phyloP scores from a whole-genome alignment of 2,329 filamentous ascomycete species.

The Sclerotinia glacialis region DNA sequence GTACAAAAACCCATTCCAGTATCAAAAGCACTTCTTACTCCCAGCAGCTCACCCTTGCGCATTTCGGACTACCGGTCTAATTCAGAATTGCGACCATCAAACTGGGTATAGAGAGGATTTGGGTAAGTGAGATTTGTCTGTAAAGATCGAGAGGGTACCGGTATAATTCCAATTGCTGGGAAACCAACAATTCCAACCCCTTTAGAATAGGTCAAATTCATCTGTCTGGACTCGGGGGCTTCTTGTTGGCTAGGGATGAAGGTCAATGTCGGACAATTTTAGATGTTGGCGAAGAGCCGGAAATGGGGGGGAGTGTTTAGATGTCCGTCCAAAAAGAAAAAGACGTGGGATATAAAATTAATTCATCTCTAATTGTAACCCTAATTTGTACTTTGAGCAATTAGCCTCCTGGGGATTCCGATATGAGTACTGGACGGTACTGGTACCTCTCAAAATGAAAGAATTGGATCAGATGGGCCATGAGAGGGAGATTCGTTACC shows the following conservation, averaged over 20 bases:
- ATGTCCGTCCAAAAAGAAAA: neutral
- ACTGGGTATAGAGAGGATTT: neutral
- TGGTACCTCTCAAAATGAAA: neutral
- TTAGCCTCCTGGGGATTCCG: neutral
- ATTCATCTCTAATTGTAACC: conserved; percentile 1
- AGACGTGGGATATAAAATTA: conserved; percentile 21
- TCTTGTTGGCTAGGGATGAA: conserved; percentile 10
- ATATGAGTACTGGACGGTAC: neutral
- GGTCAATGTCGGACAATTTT: conserved; percentile 1
- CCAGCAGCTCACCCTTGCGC: neutral
- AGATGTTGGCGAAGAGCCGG: neutral
- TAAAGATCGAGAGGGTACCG: neutral
- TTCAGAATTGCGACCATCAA: neutral
- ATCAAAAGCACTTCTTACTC: too few species aligned
- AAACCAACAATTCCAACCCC: neutral
- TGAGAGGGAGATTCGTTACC: neutral
- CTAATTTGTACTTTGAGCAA: neutral
- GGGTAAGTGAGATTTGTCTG: too few species aligned
- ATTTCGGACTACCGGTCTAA: neutral
- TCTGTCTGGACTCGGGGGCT: conserved; percentile 5
- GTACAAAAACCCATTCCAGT: neutral
- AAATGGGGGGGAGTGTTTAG: neutral
- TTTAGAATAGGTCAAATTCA: neutral
- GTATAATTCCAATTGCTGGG: conserved; percentile 13
- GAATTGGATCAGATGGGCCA: neutral